A percentile compares a stretch with the other conserved stretches of the same genome.
phyloP scores from a whole-genome alignment of 345 rosid species.

The Populus tremula region DNA sequence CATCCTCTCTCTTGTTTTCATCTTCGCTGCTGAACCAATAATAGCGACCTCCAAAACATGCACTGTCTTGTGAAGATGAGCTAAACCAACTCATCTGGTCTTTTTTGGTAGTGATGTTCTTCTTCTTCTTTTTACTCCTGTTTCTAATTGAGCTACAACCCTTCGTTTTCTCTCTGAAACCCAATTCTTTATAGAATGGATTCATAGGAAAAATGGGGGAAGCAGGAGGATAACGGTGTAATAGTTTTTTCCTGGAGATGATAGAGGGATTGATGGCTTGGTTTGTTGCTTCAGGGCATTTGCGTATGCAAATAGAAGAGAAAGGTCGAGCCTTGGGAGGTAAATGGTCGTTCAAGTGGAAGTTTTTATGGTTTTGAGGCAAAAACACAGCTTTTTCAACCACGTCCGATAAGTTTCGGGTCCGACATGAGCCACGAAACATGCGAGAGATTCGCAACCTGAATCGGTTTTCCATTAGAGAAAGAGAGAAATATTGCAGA shows the following conservation, averaged over 20 bases:
- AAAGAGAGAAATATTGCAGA: conserved; percentile 11
- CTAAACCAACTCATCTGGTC: conserved; percentile 23
- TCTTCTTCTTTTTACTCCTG: conserved; percentile 27
- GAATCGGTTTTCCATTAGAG: conserved; percentile 54
- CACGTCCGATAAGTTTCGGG: conserved; percentile 56
- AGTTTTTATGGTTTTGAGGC: conserved; percentile 14
- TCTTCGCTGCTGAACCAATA: conserved; percentile 79
- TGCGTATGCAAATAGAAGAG: conserved; percentile 43
- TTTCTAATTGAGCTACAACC: conserved; percentile 7
- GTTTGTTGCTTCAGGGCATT: conserved; percentile 23
- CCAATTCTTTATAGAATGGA: conserved; percentile 19
- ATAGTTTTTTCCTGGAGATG: conserved; percentile 29
- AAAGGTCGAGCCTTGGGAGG: conserved; percentile 33
- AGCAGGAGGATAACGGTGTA: conserved; percentile 31
- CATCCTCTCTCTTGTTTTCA: conserved; percentile 21
- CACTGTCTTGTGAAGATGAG: conserved; percentile 52
- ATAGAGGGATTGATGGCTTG: conserved; percentile 16
- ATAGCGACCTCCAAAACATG: conserved; percentile 30
- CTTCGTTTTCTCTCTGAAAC: conserved; percentile 35
- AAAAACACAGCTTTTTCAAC: conserved; percentile 40
- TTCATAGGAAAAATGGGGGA: conserved; percentile 41
- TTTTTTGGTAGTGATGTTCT: conserved; percentile 16
- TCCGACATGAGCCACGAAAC: conserved; percentile 62
- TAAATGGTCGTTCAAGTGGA: conserved; percentile 16
- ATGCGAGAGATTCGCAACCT: conserved; percentile 60